Percentiles rank a stretch among this genome's conserved stretches.
These are phyloP conservation scores for Debaryomyces coudertii DNA, from an alignment of 1,139 yeast genomes.

Conservation along the genomic window DNA sequence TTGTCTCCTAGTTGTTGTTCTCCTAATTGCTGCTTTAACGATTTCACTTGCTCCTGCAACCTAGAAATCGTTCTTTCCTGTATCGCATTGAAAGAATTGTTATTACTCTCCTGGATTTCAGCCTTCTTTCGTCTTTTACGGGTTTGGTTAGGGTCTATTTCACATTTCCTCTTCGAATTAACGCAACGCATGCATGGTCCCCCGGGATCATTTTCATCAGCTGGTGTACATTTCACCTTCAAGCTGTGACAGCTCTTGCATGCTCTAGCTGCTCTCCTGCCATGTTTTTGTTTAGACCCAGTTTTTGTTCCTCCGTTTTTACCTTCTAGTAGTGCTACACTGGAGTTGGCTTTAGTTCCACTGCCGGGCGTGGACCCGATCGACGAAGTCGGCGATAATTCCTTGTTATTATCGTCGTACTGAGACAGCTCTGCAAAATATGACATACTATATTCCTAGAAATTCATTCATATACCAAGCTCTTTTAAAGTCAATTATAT, in stretches of 20 bases:
- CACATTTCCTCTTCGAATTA: slow-evolving; percentile 65
- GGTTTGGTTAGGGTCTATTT: slow-evolving; percentile 64
- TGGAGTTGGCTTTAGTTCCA: not conserved
- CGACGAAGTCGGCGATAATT: slow-evolving; percentile 5
- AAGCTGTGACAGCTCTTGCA: slow-evolving; percentile 80
- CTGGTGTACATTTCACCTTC: slow-evolving; percentile 81
- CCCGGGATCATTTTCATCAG: slow-evolving; percentile 57
- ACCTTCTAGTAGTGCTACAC: not conserved
- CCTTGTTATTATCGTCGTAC: slow-evolving; percentile 1
- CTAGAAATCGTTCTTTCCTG: slow-evolving; percentile 16
- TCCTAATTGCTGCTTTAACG: slow-evolving; percentile 25
- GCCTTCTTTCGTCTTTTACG: slow-evolving; percentile 54
- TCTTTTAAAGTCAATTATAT: not conserved
- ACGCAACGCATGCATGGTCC: slow-evolving; percentile 78
- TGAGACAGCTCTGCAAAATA: slow-evolving; percentile 1
- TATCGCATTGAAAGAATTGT: not conserved
- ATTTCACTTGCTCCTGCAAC: slow-evolving; percentile 25
- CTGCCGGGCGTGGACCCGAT: slow-evolving; percentile 4
- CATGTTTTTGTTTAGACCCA: slow-evolving; percentile 27
- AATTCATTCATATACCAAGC: not conserved
- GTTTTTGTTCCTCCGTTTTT: not conserved
- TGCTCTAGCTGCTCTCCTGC: slow-evolving; percentile 42
- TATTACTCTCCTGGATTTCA: slow-evolving; percentile 23
- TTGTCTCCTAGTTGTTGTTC: slow-evolving; percentile 16
- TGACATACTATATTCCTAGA: not conserved